Base-by-base conservation (phyloP, 1,284 basidiomycete species). In the Ustilago sp. region DNA sequence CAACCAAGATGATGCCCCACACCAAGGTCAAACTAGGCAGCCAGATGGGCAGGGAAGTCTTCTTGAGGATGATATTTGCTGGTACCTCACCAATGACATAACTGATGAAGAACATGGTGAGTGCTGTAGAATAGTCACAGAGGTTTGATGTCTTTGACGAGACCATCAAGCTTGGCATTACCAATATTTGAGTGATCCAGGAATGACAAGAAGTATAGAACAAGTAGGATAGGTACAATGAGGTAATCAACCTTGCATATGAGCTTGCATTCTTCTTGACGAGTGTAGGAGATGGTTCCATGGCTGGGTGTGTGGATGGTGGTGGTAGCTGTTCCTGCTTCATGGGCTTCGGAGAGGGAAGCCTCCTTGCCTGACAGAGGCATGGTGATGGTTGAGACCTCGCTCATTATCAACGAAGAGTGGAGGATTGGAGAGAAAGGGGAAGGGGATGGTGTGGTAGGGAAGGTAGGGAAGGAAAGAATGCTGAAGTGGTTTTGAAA, bases 1-100 rank as follows among this genome's bases (percentile, higher is more conserved):
- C 87, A 32, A 90, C 87, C 32, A 89, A 89, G n/a, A 89, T 88
- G 32, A 91, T 87, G 4, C 90, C 91, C 90, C 90, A 91, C 0
- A 87, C 70, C 3, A 91, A 84, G 3, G 90, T 90, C 28, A 91
- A 81, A 1, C 88, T 88, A 1, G 91, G 90, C 5, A 91, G 86
- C 90, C 90, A 91, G 13, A 90, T 43, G 74, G 88, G 88, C 8
- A 90, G 91, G 62, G 90, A 85, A 41, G 90, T 89, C 11, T 88
- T 87, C 80, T 91, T 91, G 64, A 91, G 77, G 4, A 80, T 50
- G 9, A 79, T 64, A 43, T 80, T 83, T 32, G 77, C 67, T 0
- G 80, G 80, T 1, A 82, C 56, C 45, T 81, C 80, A 15, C 63
- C 63, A n/a, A 80, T 51, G n/a, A 81, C 68, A 53, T 80, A 82